Percentiles rank a stretch among this genome's conserved stretches.
Evolutionary conservation across 2,329 filamentous ascomycete genomes (phyloP).

Genomic region (Epichloe scottii): DNA sequence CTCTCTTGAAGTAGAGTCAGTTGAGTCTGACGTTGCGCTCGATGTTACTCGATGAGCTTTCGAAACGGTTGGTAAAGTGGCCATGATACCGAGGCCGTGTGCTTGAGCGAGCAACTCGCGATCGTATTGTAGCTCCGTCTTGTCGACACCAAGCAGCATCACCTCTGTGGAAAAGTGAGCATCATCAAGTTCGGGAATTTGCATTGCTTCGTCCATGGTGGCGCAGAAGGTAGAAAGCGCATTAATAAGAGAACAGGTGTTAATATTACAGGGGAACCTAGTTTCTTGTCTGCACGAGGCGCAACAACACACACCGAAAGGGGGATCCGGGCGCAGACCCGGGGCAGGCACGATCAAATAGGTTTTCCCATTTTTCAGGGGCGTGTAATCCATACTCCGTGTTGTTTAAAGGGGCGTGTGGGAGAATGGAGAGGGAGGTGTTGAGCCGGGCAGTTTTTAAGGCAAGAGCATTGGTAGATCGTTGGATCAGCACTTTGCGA

Average conservation of each 20-base stretch:
- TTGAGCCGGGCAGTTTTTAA: not conserved
- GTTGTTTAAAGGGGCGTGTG: not conserved
- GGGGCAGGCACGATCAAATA: conserved; percentile 3
- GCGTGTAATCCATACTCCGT: not conserved
- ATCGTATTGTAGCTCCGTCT: conserved; percentile 28
- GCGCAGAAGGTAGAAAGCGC: not conserved
- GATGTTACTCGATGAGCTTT: conserved; percentile 24
- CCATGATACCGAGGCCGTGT: conserved; percentile 22
- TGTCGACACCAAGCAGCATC: conserved; percentile 19
- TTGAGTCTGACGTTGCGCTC: conserved; percentile 30
- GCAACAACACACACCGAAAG: not conserved
- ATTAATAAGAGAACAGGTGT: not conserved
- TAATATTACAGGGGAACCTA: not conserved
- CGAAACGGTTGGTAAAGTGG: conserved; percentile 11
- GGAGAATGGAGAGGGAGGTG: not conserved
- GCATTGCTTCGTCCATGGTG: conserved; percentile 4
- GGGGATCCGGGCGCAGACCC: not conserved
- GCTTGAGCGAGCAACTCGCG: conserved; percentile 23
- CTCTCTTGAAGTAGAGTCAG: conserved; percentile 26
- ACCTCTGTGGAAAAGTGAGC: conserved; percentile 27
- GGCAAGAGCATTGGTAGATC: too few species aligned
- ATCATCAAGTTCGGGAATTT: conserved; percentile 27
- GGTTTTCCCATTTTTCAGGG: not conserved
- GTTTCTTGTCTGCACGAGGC: not conserved
- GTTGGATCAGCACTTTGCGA: too few species aligned